Evolutionary conservation across 371 early-diverging fungal genomes (phyloP), one percentile per base, ranked within the genome.

Genomic region (Dichotomocladium elegans): DNA sequence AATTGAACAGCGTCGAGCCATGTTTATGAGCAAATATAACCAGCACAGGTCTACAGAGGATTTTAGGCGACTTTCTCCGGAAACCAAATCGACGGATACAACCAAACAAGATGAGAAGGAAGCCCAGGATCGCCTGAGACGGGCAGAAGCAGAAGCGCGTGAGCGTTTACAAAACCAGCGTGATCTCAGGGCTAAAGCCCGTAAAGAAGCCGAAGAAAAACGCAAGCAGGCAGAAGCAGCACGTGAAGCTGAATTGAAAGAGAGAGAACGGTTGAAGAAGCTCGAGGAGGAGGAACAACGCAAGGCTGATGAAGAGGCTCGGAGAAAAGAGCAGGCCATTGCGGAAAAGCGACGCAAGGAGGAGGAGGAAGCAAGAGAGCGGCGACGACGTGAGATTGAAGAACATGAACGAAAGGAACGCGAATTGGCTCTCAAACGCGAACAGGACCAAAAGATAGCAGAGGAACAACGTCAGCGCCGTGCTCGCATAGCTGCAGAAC

Each of bases 81-180:
- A n/a, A n/a, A 41, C 53, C 25, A 45, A 30, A 9, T 28, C 35
- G 2, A 28, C 42, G 7, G 47, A 25, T 0, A 6, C 44, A 15
- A 34, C 17, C 6, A 48, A 40, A 8, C 46, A 40, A 15, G 53
- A 57, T 6, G 68, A 72, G 45, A 69, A 58, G 41, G 63, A 54
- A 8, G 72, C 76, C 5, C 76, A 76, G 26, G 66, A 72, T 49
- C 61, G 64, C 48, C 51, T 76, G 52, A 61, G 66, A 9, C 61
- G 64, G 37, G 76, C 76, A 0, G 72, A 72, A 42, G 41, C 53
- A 5, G 68, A 66, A 1, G 76, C 76, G 9, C 41, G 74, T 14
- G 51, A 63, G 40, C 43, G 58, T 3, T 37, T 63, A 10, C 41
- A 53, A 24, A 50, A 10, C 22, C 48, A 52, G 57, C 58, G 53